Base-by-base conservation (phyloP, 768 basidiomycete species). In the Amyloporia xantha region DNA sequence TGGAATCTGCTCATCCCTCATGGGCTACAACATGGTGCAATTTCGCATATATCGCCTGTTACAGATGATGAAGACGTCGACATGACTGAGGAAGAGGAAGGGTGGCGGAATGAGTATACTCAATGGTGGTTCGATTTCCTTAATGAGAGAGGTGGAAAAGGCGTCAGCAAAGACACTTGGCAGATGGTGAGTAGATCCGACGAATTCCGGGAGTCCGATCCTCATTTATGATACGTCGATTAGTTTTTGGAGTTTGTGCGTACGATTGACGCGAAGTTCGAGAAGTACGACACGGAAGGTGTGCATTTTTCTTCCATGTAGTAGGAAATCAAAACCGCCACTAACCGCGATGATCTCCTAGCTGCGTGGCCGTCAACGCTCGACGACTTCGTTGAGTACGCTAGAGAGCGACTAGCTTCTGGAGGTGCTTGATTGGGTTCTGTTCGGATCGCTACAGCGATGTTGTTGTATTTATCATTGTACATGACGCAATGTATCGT, bases 91-190 rank as follows among this genome's bases (percentile, higher is more conserved):
- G 15, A 7, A 15, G 74, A 68, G n/a, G 73, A 68, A 7, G 84
- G 84, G 2, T 91, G 85, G 83, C 71, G 74, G 54, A 68, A 70
- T 41, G 73, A 78, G 52, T 77, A 85, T 59, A 78, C 74, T 13
- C 62, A 78, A 21, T 79, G 77, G 77, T 94, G 91, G 91, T 79
- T 84, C 58, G 80, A 84, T n/a, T 94, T 81, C 62, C 64, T 93
- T 62, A 66, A 62, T 26, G 69, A 76, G 60, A 82, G 77, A 54
- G 81, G 80, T 1, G 71, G 71, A 19, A 86, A 85, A 61, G 90
- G 88, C 4, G 76, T 94, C 26, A 91, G 87, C 68, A 89, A 86
- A 67, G 91, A 91, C 67, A 88, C 86, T 15, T 92, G 90, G 91
- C 66, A 73, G 44, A 91, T 92, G 89, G 90, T 87, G 42, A 37